Evolutionary conservation across 1,284 basidiomycete genomes (phyloP).

Genomic region (Ganoderma lingzhi): DNA sequence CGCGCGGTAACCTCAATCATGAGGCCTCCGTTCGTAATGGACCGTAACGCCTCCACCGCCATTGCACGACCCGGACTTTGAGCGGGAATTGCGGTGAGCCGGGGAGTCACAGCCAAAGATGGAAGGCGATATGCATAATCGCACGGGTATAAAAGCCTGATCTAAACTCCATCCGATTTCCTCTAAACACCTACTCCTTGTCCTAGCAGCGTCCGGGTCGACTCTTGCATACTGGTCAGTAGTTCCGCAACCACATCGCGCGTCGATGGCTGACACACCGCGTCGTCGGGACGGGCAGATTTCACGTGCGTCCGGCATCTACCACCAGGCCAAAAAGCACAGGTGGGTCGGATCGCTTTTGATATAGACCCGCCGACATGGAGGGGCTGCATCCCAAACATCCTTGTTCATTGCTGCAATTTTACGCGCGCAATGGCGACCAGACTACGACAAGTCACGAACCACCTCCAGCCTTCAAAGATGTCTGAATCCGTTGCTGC

Average conservation of each 20-base stretch:
- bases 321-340: slow-evolving; percentile 17
- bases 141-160: slow-evolving; percentile 29
- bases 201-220: slow-evolving; percentile 8
- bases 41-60: slow-evolving; percentile 16
- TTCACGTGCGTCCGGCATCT: slow-evolving; percentile 33
- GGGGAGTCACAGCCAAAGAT: slow-evolving; percentile 14
- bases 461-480: slow-evolving; percentile 34
- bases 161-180: slow-evolving; percentile 27
- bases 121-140: slow-evolving; percentile 30
- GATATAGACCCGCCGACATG: slow-evolving; percentile 13
- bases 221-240: slow-evolving; percentile 16
- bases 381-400: neutral
- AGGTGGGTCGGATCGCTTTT: slow-evolving; percentile 25
- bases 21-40: slow-evolving; percentile 19
- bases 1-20: slow-evolving; percentile 13
- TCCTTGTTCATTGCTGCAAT: slow-evolving; percentile 18
- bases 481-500: slow-evolving; percentile 44
- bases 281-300: slow-evolving; percentile 20
- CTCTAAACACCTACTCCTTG: slow-evolving; percentile 10
- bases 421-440: slow-evolving; percentile 33
- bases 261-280: slow-evolving; percentile 24
- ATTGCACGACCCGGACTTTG: slow-evolving; percentile 32
- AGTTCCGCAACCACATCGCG: slow-evolving; percentile 13
- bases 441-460: slow-evolving; percentile 40
- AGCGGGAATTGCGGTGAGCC: slow-evolving; percentile 23